Base-by-base conservation (phyloP, 176 grass and related monocot genomes). In the Ampelocalamus luodianensis region DNA sequence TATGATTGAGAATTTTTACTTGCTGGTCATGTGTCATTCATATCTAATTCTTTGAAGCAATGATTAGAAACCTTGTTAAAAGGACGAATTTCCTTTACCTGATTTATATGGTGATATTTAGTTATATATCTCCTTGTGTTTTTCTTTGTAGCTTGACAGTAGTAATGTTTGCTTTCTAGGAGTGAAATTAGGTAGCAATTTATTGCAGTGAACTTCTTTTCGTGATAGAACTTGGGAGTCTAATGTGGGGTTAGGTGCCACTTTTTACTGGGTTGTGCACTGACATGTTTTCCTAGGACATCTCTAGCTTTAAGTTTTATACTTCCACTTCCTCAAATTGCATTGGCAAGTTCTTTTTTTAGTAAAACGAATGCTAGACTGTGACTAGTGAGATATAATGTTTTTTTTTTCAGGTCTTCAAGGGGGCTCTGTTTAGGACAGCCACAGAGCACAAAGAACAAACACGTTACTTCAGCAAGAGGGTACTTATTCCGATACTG, bases 361-460 rank as follows among this genome's bases (percentile, higher is more conserved):
- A 40, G 13, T 85, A 27, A 50, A 66, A 79, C 6, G 39, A 76
- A 80, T 45, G 18, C 34, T 40, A 56, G 29, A 29, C 29, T 29
- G 29, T 29, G 26, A 55, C 68, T 39, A 42, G 6, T 53, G 63
- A 66, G 58, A 55, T 39, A 86, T 82, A 23, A 51, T 71, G 20
- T 23, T 45, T 79, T 58, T 79, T 58, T 79, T 56, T 86, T 20
- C 77, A 98, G 96, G 87, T 98, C 58, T 90, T 95, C 64, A 98
- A 98, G 72, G 93, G 89, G 7, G 96, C 91, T 75, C 48, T 98
- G 60, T 98, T 98, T 86, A 95, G 87, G 80, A 95, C 93, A 83
- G 96, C 91, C 27, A 98, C 91, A 8, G 96, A 98, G 66, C 91
- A 98, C 26, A 98, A 95, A 89, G 89, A 95, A 80, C 96, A 95